Percentiles rank a stretch among this genome's conserved stretches.
These are phyloP conservation scores for Ceratobasidium sp. DNA, from an alignment of 1,284 basidiomycete genomes.

Conservation along the genomic window DNA sequence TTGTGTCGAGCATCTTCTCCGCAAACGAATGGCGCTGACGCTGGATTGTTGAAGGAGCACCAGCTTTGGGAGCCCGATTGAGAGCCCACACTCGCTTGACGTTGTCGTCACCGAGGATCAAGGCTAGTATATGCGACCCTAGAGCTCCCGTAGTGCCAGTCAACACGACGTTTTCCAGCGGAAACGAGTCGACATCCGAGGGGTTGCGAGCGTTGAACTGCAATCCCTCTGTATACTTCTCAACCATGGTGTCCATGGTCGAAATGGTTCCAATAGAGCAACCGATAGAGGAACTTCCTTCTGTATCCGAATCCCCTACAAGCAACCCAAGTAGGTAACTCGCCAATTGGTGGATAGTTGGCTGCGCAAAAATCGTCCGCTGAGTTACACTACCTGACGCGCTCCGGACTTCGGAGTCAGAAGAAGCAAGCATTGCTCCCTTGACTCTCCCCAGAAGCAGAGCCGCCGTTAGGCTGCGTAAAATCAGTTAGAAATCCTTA, in stretches of 20 bases:
- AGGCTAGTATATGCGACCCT: slow-evolving; percentile 54
- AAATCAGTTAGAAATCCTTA: background rate
- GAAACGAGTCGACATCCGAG: background rate
- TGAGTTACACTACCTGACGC: slow-evolving; percentile 8
- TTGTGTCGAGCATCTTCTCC: slow-evolving; percentile 13
- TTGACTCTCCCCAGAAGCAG: slow-evolving; percentile 28
- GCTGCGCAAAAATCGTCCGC: slow-evolving; percentile 29
- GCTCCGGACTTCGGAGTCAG: background rate
- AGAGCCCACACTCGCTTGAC: slow-evolving; percentile 49
- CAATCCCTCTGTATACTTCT: slow-evolving; percentile 30
- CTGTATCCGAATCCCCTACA: background rate
- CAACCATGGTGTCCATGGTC: slow-evolving; percentile 21
- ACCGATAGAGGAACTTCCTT: slow-evolving; percentile 37
- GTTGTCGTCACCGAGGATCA: slow-evolving; percentile 49
- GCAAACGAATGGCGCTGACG: slow-evolving; percentile 27
- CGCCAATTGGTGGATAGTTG: slow-evolving; percentile 17
- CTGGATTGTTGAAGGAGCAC: background rate
- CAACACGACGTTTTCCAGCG: slow-evolving; percentile 53
- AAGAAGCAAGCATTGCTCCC: slow-evolving; percentile 9
- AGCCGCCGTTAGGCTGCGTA: slow-evolving; percentile 25
- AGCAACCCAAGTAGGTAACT: slow-evolving; percentile 13
- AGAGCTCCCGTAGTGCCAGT: slow-evolving; percentile 59
- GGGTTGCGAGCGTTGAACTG: background rate
- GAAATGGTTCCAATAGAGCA: background rate
- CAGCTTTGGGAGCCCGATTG: slow-evolving; percentile 40